Conservation (phyloP, 1,284 basidiomycete species). For the Tilletia indica region DNA sequence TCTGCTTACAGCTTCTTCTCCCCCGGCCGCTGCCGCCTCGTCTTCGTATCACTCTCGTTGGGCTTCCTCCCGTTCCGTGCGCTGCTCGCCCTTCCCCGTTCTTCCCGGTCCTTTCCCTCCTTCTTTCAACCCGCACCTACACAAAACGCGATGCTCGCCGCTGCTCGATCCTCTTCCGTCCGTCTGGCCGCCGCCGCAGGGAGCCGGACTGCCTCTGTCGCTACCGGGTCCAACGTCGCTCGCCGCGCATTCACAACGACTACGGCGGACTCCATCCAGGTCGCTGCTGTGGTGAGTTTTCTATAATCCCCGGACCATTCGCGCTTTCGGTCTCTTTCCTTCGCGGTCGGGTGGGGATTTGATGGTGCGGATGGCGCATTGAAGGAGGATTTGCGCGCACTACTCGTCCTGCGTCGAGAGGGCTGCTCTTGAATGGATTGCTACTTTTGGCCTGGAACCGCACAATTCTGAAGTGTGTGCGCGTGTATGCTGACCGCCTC, state of each 20-base stretch:
- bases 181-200: constrained; percentile 7
- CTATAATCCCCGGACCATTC: not conserved
- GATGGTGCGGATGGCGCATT: not conserved
- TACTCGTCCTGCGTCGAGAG: too few relatives aligned
- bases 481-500: not conserved
- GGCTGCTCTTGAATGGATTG: too few relatives aligned
- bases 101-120: not conserved
- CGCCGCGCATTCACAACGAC: constrained; percentile 39
- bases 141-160: not conserved
- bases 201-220: not conserved
- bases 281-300: constrained; percentile 32
- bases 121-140: not conserved
- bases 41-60: not conserved
- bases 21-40: too few relatives aligned
- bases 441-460: too few relatives aligned
- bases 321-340: constrained; percentile 7
- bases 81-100: too few relatives aligned
- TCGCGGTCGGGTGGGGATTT: not conserved
- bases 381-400: not conserved
- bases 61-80: not conserved
- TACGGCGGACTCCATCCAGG: constrained; percentile 37
- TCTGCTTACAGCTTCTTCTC: too few relatives aligned
- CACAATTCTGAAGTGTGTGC: not conserved
- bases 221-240: constrained; percentile 19
- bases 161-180: constrained; percentile 7